Percentiles rank a stretch among this genome's conserved stretches.
Conservation (phyloP, 2,329 filamentous ascomycete genomes). For the Rhinocladiella mackenziei region DNA sequence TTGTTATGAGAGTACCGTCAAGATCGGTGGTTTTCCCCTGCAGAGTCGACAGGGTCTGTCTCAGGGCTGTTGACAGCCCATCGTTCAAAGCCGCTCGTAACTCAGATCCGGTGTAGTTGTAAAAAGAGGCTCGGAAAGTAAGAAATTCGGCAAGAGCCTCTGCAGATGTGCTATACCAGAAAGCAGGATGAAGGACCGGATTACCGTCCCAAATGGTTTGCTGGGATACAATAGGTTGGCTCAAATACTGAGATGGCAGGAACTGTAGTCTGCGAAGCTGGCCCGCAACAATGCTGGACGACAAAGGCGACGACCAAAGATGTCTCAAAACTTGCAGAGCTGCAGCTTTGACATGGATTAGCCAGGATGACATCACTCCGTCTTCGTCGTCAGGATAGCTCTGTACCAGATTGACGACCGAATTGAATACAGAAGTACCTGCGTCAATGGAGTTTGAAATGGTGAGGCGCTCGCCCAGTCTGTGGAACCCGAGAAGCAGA, state of each 20-base stretch:
- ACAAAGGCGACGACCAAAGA: constrained; percentile 79
- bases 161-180: constrained; percentile 65
- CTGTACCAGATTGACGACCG: constrained; percentile 67
- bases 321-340: constrained; percentile 70
- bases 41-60: constrained; percentile 63
- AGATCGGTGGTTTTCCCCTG: constrained; percentile 67
- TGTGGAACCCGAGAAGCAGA: constrained; percentile 80
- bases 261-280: constrained; percentile 78
- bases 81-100: constrained; percentile 71
- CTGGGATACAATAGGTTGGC: constrained; percentile 66
- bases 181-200: constrained; percentile 57
- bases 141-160: constrained; percentile 73
- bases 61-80: constrained; percentile 65
- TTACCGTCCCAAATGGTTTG: constrained; percentile 71
- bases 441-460: constrained; percentile 61
- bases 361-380: constrained; percentile 61
- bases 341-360: constrained; percentile 64
- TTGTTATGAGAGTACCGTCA: constrained; percentile 61
- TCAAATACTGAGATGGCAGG: constrained; percentile 70
- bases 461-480: constrained; percentile 54
- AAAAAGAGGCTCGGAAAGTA: constrained; percentile 67
- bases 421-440: constrained; percentile 76
- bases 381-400: constrained; percentile 63
- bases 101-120: constrained; percentile 83
- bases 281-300: constrained; percentile 67